phyloP scores from a whole-genome alignment of 2,329 filamentous ascomycete species.

The Exophiala alcalophila region DNA sequence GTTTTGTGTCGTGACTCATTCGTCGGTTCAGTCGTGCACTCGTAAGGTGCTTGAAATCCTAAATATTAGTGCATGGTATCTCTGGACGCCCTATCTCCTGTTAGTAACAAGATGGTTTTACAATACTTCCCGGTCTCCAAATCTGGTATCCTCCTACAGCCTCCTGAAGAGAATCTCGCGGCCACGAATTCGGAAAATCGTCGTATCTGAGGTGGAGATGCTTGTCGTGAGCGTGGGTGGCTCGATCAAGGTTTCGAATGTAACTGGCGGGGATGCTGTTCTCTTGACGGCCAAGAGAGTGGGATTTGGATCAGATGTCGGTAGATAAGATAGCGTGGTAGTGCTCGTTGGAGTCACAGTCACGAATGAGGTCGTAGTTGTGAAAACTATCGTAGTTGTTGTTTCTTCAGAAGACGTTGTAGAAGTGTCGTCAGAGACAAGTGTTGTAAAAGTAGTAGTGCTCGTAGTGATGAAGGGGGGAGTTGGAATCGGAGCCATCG shows the following conservation, averaged over 20 bases:
- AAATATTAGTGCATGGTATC: slow-evolving; percentile 9
- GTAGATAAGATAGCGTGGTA: not conserved
- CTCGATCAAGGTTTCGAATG: slow-evolving; percentile 7
- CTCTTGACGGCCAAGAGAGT: slow-evolving; percentile 11
- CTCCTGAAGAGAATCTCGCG: slow-evolving; percentile 18
- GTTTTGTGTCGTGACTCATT: no score
- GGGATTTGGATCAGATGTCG: not conserved
- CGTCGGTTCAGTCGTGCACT: no score
- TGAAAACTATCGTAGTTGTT: slow-evolving; percentile 6
- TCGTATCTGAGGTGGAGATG: slow-evolving; percentile 11
- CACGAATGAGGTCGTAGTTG: slow-evolving; percentile 8
- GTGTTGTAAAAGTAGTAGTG: not conserved
- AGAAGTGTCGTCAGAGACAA: not conserved
- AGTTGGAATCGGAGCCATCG: no score
- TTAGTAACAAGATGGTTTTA: slow-evolving; percentile 5
- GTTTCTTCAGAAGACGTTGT: slow-evolving; percentile 3
- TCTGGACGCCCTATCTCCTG: not conserved
- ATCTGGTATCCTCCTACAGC: slow-evolving; percentile 6
- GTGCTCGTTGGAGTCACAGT: slow-evolving; percentile 13
- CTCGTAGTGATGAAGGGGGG: no score
- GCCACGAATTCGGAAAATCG: slow-evolving; percentile 21
- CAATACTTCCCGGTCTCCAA: slow-evolving; percentile 9
- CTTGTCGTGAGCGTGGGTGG: slow-evolving; percentile 10
- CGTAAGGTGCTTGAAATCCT: no score
- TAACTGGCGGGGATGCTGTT: no score